Base-by-base conservation (phyloP, 495 filamentous ascomycete genomes). In the Tetracladium setigerum region DNA sequence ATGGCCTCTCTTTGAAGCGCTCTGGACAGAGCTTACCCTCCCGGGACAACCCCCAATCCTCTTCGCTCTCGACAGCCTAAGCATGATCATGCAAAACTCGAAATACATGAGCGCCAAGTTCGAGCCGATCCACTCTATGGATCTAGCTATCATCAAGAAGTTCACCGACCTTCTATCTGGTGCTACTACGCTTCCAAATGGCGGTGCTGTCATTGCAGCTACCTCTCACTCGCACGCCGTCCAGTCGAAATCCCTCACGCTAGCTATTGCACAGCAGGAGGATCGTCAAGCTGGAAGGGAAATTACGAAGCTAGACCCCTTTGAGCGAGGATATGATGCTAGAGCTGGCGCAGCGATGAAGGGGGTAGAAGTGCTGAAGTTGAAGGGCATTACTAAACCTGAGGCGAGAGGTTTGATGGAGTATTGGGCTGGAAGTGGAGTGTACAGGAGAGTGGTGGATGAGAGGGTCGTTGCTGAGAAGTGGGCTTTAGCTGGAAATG, bases 401-500 rank as follows among this genome's bases (percentile, higher is more conserved):
- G 90, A 97, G 68, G 81, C 90, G 32, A 77, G 84, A 44, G 73
- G 77, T 1, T 69, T 92, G 54, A 79, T 97, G 79, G 92, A 96
- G 71, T 97, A 96, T 66, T 97, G 89, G 67, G 90, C 87, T 3
- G 76, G 72, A 18, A 95, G 88, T 63, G 92, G 92, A 14, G 68
- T 96, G 56, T 61, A 94, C 58, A 77, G 84, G 44, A 63, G 76
- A 46, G 67, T 63, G 37, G 71, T 95, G 35, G 83, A 84, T 55
- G 83, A 91, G 61, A 67, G 68, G 53, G 76, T 73, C 51, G 87
- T 97, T 24, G 72, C 74, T 33, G 88, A 95, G 74, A 87, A 85
- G 69, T 95, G 87, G 86, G 82, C 78, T 44, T 52, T 96, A 56
- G 79, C 83, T 49, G 87, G 88, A 15, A 76, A 77, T 49, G 89